Evolutionary conservation across 2,329 filamentous ascomycete species (phyloP).

Genomic region (Microdochium nivale): DNA sequence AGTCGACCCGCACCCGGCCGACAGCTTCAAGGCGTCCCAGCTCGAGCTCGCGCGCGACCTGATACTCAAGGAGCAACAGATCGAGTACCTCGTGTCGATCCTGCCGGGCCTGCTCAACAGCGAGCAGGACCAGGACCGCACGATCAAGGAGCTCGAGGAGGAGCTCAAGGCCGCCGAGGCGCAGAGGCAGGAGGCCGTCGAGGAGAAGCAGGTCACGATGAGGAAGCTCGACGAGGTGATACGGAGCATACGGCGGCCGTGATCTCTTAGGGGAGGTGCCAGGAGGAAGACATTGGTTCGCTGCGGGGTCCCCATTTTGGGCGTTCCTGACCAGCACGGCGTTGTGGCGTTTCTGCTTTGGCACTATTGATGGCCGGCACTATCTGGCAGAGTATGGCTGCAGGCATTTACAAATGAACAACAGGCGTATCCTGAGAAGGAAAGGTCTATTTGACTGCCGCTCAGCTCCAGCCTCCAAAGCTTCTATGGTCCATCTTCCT

Average conservation of each 20-base stretch:
- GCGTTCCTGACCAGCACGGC: constrained; percentile 1
- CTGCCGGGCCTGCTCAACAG: constrained; percentile 73
- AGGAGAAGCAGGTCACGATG: constrained; percentile 54
- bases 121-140: constrained; percentile 65
- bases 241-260: constrained; percentile 49
- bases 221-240: constrained; percentile 53
- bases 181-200: constrained; percentile 53
- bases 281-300: too few relatives aligned
- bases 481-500: not conserved
- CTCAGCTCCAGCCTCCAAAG: too few relatives aligned
- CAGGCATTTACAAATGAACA: not conserved
- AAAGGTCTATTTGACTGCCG: too few relatives aligned
- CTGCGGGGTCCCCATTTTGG: too few relatives aligned
- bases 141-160: constrained; percentile 56
- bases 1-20: constrained; percentile 54
- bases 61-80: constrained; percentile 74
- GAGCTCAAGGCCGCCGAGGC: constrained; percentile 55
- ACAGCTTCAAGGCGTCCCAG: constrained; percentile 59
- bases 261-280: constrained; percentile 13
- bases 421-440: too few relatives aligned
- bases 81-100: constrained; percentile 66
- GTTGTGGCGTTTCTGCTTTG: not conserved
- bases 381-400: not conserved
- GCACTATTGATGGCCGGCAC: not conserved
- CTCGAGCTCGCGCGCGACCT: constrained; percentile 69